Evolutionary conservation across 495 filamentous ascomycete species (phyloP).

Genomic region (Xylaria telfairii): DNA sequence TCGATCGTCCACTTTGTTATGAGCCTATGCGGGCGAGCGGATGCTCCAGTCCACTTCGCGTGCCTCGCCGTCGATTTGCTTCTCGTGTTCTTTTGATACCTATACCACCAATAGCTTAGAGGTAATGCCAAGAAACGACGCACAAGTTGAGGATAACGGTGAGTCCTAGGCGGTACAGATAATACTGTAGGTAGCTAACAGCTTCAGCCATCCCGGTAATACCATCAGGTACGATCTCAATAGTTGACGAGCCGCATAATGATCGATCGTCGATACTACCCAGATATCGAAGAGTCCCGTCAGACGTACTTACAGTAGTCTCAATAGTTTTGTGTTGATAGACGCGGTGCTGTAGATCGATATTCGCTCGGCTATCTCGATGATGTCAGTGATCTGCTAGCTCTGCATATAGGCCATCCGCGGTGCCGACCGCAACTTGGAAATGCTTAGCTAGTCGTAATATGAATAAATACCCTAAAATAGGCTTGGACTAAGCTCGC

Average conservation of each 20-base stretch:
- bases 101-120: not conserved
- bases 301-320: not conserved
- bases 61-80: not conserved
- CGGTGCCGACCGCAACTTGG: not conserved
- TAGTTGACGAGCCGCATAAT: not conserved
- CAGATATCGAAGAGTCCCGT: not conserved
- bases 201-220: not conserved
- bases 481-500: not conserved
- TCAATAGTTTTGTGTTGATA: not conserved
- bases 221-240: not conserved
- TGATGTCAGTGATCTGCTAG: slow-evolving; percentile 8
- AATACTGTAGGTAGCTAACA: not conserved
- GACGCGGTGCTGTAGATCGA: not conserved
- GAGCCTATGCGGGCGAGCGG: not conserved
- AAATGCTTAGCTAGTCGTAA: not conserved
- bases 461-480: not conserved
- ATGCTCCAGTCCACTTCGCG: not conserved
- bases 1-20: not conserved
- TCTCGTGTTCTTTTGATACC: not conserved
- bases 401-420: not conserved
- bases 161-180: not conserved
- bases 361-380: slow-evolving; percentile 8
- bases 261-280: not conserved
- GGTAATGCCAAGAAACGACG: not conserved
- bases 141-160: not conserved